These are phyloP conservation scores for Escallonia herrerae DNA, from an alignment of 129 eudicot species.

Conservation along the genomic window DNA sequence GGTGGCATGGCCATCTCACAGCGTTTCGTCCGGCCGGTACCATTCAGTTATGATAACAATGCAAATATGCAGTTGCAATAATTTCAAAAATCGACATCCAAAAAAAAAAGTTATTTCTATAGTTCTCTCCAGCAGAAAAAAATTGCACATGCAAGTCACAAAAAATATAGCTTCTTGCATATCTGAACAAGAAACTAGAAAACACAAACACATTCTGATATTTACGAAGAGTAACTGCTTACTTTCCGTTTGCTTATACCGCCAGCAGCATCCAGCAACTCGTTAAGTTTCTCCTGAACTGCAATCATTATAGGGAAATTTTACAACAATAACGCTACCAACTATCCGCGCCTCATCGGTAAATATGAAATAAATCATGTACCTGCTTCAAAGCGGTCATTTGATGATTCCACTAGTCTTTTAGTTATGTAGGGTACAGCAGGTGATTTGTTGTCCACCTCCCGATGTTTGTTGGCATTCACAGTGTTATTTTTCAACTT, in stretches of 20 bases:
- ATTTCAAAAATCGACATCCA: too few species aligned
- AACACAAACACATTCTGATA: neutral
- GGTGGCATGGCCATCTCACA: too few species aligned
- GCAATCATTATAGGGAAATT: constrained; percentile 28
- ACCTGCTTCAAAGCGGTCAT: constrained; percentile 82
- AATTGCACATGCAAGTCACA: too few species aligned
- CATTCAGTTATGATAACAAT: too few species aligned
- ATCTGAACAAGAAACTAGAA: neutral
- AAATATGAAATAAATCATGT: neutral
- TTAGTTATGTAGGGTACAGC: constrained; percentile 35
- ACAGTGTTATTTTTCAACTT: constrained; percentile 31
- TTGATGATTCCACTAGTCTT: constrained; percentile 34
- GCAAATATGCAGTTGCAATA: too few species aligned
- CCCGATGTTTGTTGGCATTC: constrained; percentile 23
- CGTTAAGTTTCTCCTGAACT: constrained; percentile 91
- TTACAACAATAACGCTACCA: neutral
- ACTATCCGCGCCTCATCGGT: neutral
- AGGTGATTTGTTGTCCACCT: constrained; percentile 29
- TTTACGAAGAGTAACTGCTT: constrained; percentile 18
- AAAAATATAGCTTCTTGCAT: neutral
- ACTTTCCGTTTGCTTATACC: constrained; percentile 93
- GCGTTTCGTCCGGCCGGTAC: too few species aligned
- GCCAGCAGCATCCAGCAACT: constrained; percentile 65
- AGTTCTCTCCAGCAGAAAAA: too few species aligned
- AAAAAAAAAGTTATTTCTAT: too few species aligned